A percentile compares a stretch with the other conserved stretches of the same genome.
Evolutionary conservation across 805 yeast genomes (phyloP).

Genomic region (Ogataea saltuana): DNA sequence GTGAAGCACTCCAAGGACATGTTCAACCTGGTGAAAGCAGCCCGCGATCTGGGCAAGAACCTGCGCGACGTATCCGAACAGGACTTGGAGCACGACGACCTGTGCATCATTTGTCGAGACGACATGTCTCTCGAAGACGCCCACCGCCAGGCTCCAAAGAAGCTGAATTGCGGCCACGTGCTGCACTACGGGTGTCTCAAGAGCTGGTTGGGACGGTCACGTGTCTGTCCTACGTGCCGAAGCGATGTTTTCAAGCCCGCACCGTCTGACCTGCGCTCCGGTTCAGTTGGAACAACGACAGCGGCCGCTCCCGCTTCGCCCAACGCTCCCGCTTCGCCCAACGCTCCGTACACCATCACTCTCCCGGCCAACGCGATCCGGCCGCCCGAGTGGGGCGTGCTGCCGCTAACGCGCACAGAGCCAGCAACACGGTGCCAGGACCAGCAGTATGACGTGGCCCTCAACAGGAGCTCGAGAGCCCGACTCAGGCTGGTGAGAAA

Average conservation of each 20-base stretch:
- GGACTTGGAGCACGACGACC: constrained; percentile 61
- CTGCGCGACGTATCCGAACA: constrained; percentile 61
- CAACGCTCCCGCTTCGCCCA: not conserved
- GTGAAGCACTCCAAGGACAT: constrained; percentile 40
- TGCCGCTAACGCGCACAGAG: constrained; percentile 24
- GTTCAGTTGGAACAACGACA: not conserved
- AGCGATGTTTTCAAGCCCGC: constrained; percentile 54
- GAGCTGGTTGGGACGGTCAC: constrained; percentile 91
- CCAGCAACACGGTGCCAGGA: no score
- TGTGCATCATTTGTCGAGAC: constrained; percentile 91
- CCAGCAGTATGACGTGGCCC: constrained; percentile 16
- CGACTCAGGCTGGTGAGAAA: constrained; percentile 8
- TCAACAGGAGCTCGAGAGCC: constrained; percentile 18
- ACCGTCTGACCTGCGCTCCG: not conserved
- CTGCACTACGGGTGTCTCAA: constrained; percentile 87
- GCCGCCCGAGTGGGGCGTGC: constrained; percentile 36
- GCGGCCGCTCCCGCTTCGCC: not conserved
- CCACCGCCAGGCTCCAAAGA: constrained; percentile 65
- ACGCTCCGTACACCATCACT: constrained; percentile 12
- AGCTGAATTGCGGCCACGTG: constrained; percentile 80
- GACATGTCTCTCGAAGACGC: constrained; percentile 60
- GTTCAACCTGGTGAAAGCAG: constrained; percentile 42
- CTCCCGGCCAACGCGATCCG: constrained; percentile 27
- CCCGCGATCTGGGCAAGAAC: constrained; percentile 62
- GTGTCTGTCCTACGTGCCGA: constrained; percentile 91